Conservation (phyloP, 805 yeast species). For the Saccharomycopsis amapae region DNA sequence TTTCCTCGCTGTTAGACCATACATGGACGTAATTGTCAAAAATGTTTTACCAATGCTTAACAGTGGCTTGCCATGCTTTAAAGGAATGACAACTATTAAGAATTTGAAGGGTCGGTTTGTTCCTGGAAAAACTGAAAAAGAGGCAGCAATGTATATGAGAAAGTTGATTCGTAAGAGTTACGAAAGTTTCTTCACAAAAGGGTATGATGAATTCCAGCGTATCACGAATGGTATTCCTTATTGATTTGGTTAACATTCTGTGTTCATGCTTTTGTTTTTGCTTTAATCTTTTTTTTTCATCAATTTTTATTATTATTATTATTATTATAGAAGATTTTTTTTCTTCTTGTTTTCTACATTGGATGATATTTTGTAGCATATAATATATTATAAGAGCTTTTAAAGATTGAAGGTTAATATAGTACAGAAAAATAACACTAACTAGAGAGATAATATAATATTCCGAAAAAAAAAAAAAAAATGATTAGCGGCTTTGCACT, state of each 20-base stretch:
- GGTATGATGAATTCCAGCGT: constrained; percentile 96
- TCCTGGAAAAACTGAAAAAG: constrained; percentile 71
- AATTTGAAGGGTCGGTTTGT: constrained; percentile 74
- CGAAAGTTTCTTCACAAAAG: constrained; percentile 85
- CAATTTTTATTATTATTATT: too few relatives aligned
- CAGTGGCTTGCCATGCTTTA: constrained; percentile 94
- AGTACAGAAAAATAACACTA: not conserved
- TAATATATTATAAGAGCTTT: too few relatives aligned
- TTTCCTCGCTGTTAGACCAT: constrained; percentile 79
- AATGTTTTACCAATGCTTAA: constrained; percentile 90
- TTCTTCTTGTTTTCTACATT: not conserved
- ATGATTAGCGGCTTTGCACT: too few relatives aligned
- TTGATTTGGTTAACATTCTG: constrained; percentile 27
- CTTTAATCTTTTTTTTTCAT: not conserved
- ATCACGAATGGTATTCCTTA: constrained; percentile 96
- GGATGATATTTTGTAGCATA: too few relatives aligned
- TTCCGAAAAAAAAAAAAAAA: too few relatives aligned
- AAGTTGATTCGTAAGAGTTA: constrained; percentile 70
- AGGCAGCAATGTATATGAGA: constrained; percentile 74
- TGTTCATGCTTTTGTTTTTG: not conserved
- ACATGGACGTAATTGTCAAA: constrained; percentile 75
- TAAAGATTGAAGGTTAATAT: not conserved
- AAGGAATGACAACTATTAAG: constrained; percentile 70
- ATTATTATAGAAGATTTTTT: too few relatives aligned
- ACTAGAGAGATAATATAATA: too few relatives aligned